A percentile compares a stretch with the other conserved stretches of the same genome.
Conservation (phyloP, 345 rosid genomes). For the Adansonia digitata region DNA sequence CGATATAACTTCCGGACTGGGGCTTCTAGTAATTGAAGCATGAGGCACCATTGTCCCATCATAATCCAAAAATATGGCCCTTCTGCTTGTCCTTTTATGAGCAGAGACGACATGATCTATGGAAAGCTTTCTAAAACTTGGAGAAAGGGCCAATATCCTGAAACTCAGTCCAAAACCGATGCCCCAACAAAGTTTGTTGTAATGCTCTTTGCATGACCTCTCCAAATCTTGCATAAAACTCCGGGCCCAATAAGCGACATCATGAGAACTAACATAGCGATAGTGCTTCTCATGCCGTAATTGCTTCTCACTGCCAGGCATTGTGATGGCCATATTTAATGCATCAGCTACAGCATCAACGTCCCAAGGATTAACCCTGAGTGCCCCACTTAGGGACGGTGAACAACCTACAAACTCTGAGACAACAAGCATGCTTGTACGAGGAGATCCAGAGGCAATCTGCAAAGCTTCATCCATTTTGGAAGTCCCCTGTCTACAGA, state of each 20-base stretch:
- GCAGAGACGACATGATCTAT: conserved; percentile 19
- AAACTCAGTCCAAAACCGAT: conserved; percentile 38
- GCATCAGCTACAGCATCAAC: conserved; percentile 40
- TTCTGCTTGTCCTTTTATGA: conserved; percentile 23
- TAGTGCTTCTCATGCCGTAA: conserved; percentile 39
- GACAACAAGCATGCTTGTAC: conserved; percentile 35
- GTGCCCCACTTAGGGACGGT: conserved; percentile 42
- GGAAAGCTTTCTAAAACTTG: conserved; percentile 34
- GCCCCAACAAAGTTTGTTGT: conserved; percentile 34
- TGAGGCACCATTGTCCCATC: conserved; percentile 38
- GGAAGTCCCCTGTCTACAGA: conserved; percentile 30
- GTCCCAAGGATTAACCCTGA: conserved; percentile 44
- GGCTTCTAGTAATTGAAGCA: conserved; percentile 21
- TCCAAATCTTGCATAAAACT: conserved; percentile 42
- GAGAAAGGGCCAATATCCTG: conserved; percentile 38
- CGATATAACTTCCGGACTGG: conserved; percentile 26
- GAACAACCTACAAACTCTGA: conserved; percentile 46
- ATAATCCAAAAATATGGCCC: conserved; percentile 42
- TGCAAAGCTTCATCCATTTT: conserved; percentile 39
- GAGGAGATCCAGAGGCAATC: conserved; percentile 2
- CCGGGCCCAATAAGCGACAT: conserved; percentile 38
- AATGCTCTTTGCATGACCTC: conserved; percentile 35
- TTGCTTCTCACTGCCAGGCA: conserved; percentile 27
- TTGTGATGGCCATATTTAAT: conserved; percentile 30
- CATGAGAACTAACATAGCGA: conserved; percentile 37